Evolutionary conservation across 768 basidiomycete genomes (phyloP), one percentile per base, ranked within the genome.

Genomic region (Roridomyces roridus): DNA sequence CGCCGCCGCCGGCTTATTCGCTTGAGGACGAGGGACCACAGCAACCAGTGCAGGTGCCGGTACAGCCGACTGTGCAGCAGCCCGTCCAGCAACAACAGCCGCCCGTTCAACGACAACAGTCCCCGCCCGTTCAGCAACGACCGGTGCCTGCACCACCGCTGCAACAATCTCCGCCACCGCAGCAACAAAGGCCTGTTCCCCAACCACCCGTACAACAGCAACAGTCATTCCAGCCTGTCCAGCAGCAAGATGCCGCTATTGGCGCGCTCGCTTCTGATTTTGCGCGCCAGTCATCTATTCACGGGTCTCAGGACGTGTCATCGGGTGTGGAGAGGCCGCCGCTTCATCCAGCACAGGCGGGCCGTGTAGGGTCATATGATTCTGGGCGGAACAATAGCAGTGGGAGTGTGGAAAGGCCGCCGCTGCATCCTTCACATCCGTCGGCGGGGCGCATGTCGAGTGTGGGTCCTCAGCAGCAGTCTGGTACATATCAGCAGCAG

Each of bases 1-100:
- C 70, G 3, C 87, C 89, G 0, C 89, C 91, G 1, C 88, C 88
- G 10, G 88, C 89, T 18, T 91, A 92, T 64, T 79, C 83, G 15
- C 73, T 86, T 20, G 80, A 87, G 55, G 84, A 66, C n/a, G 77
- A 76, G 28, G 52, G 43, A 7, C 43, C 50, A 14, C 46, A 14
- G 34, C 6, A 14, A 29, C 43, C 21, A n/a, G 29, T 10, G 45
- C 46, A 36, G 24, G 40, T 26, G 34, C 35, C 26, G 18, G 37
- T 21, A 12, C 43, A 37, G 41, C 12, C 21, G 21, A 40, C 40
- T 3, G 24, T 39, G 5, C 58, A 54, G 39, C 56, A 58, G 23
- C 28, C 24, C 4, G 3, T 20, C 11, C 31, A 47, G 31, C 29
- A 47, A 18, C 46, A 28, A 18, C 26, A 29, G 28, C 46, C 3